These are phyloP conservation scores for Russula olivacea DNA, from an alignment of 768 basidiomycete species.

Conservation along the genomic window DNA sequence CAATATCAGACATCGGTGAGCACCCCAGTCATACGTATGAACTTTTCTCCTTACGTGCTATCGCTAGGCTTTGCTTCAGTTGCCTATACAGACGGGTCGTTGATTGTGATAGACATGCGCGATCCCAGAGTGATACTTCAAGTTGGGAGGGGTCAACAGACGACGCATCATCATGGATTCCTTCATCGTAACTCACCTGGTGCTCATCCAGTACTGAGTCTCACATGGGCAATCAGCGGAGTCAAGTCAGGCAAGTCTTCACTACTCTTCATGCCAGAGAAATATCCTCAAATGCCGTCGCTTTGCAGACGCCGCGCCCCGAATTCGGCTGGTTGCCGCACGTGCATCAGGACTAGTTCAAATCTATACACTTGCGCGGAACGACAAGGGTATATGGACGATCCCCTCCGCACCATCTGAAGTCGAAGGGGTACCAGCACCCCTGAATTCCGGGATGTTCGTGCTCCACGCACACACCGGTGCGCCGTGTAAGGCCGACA, in stretches of 20 bases:
- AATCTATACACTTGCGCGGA: constrained; percentile 46
- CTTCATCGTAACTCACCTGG: constrained; percentile 35
- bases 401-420: constrained; percentile 33
- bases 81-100: constrained; percentile 52
- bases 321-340: constrained; percentile 58
- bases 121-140: constrained; percentile 63
- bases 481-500: constrained; percentile 38
- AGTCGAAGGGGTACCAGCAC: constrained; percentile 39
- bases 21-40: constrained; percentile 6
- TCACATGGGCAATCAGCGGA: constrained; percentile 64
- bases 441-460: constrained; percentile 45
- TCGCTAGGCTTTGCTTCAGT: constrained; percentile 68
- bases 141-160: constrained; percentile 37
- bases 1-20: constrained; percentile 70
- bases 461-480: constrained; percentile 55
- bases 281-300: background rate
- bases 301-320: constrained; percentile 38
- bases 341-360: constrained; percentile 53
- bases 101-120: constrained; percentile 68
- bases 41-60: constrained; percentile 1
- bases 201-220: constrained; percentile 41
- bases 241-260: constrained; percentile 44
- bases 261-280: background rate
- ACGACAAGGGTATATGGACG: constrained; percentile 34
- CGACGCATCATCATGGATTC: constrained; percentile 35